Conservation (phyloP, 768 basidiomycete species). For the Rickenella mellea region DNA sequence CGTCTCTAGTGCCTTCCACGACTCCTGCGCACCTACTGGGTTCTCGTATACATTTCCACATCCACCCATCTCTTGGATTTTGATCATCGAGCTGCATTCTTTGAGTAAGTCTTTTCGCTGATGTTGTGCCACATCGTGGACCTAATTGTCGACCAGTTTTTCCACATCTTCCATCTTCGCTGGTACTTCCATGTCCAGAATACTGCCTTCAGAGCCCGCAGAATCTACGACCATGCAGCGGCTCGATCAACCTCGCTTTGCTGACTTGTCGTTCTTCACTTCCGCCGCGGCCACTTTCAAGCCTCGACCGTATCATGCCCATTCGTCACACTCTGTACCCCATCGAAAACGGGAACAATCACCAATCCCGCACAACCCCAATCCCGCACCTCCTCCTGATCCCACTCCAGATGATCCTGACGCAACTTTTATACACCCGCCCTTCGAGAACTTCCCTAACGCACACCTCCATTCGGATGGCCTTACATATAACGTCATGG, state of each 20-base stretch:
- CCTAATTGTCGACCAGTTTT: too few species aligned
- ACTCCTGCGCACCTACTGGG: too few species aligned
- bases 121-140: too few species aligned
- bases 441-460: slow-evolving; percentile 59
- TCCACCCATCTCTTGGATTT: too few species aligned
- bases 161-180: too few species aligned
- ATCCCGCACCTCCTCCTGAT: slow-evolving; percentile 28
- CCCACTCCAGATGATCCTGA: slow-evolving; percentile 57
- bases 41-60: too few species aligned
- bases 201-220: background rate
- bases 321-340: slow-evolving; percentile 10
- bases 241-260: too few species aligned
- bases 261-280: slow-evolving; percentile 52
- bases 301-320: slow-evolving; percentile 43
- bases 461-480: slow-evolving; percentile 54
- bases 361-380: slow-evolving; percentile 3
- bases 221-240: slow-evolving; percentile 34
- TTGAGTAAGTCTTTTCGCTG: too few species aligned
- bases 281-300: slow-evolving; percentile 56
- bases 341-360: slow-evolving; percentile 4
- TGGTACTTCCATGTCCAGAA: too few species aligned
- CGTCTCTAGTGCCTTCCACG: too few species aligned
- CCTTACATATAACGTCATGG: slow-evolving; percentile 60
- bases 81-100: too few species aligned
- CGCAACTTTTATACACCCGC: slow-evolving; percentile 65